phyloP scores from a whole-genome alignment of 495 filamentous ascomycete species.

The Hypoxylon perforatum region DNA sequence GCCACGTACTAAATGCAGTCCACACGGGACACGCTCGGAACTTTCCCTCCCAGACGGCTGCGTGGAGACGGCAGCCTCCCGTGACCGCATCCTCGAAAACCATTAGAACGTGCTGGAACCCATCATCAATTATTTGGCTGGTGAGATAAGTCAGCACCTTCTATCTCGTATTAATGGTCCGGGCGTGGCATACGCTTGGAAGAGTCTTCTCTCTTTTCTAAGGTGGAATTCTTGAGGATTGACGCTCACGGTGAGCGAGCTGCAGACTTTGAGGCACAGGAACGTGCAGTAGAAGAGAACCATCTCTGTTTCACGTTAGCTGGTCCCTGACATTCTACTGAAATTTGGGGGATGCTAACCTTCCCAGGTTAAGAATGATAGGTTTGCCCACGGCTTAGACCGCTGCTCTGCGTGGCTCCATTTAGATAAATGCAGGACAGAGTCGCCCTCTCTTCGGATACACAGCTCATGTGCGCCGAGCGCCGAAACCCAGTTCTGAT shows the following conservation, averaged over 20 bases:
- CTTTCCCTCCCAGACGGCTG: constrained; percentile 62
- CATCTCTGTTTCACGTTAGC: constrained; percentile 61
- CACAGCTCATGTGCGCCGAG: constrained; percentile 62
- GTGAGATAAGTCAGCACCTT: constrained; percentile 27
- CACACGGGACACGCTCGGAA: constrained; percentile 70
- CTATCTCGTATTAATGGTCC: background rate
- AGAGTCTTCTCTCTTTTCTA: constrained; percentile 71
- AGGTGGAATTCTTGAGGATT: constrained; percentile 70
- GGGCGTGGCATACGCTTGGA: constrained; percentile 68
- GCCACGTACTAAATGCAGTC: constrained; percentile 72
- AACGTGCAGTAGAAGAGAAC: constrained; percentile 84
- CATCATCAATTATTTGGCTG: constrained; percentile 78
- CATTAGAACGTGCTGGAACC: constrained; percentile 75
- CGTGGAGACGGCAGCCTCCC: constrained; percentile 66
- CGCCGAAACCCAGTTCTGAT: constrained; percentile 57
- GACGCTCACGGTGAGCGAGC: constrained; percentile 62
- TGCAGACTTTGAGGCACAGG: constrained; percentile 77
- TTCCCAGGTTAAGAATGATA: constrained; percentile 68
- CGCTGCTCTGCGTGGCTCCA: constrained; percentile 58
- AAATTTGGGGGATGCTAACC: constrained; percentile 44
- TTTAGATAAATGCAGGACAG: constrained; percentile 58
- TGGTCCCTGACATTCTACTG: background rate
- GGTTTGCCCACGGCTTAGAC: constrained; percentile 60
- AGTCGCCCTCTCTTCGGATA: constrained; percentile 57
- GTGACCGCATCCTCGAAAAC: constrained; percentile 75